phyloP scores from a whole-genome alignment of 1,139 yeast genomes.

The Yamadazyma spencermartinsiae region DNA sequence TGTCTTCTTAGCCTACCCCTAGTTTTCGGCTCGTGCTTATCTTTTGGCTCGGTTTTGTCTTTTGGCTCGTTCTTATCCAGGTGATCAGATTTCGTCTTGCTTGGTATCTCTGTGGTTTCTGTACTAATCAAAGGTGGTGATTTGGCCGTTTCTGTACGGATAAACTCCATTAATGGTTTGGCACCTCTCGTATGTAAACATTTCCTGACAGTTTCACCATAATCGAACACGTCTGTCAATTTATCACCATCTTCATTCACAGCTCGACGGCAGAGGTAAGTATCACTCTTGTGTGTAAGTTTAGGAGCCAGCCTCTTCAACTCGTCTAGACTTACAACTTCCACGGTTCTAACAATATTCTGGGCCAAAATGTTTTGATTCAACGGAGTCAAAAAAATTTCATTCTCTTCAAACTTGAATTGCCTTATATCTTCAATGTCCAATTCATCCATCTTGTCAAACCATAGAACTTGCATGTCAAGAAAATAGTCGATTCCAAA shows the following conservation, averaged over 20 bases:
- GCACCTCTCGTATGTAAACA: neutral
- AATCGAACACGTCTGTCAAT: constrained; percentile 17
- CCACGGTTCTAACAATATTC: constrained; percentile 3
- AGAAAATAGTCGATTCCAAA: constrained; percentile 41
- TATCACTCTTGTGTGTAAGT: neutral
- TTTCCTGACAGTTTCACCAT: neutral
- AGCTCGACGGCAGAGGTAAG: constrained; percentile 37
- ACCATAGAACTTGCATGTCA: constrained; percentile 41
- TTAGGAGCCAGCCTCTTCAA: neutral
- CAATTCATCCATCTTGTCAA: constrained; percentile 18
- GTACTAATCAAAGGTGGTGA: too few relatives aligned
- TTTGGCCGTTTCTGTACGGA: neutral
- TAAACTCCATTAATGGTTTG: neutral
- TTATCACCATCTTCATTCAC: constrained; percentile 32
- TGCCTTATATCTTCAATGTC: neutral
- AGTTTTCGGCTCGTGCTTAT: too few relatives aligned
- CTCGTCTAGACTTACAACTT: neutral
- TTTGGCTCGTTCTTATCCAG: too few relatives aligned
- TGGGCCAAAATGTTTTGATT: constrained; percentile 32
- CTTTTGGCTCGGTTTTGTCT: too few relatives aligned
- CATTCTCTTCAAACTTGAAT: constrained; percentile 22
- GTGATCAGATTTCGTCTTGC: too few relatives aligned
- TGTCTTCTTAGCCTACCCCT: neutral
- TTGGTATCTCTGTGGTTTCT: too few relatives aligned
- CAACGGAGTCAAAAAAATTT: constrained; percentile 44